These are phyloP conservation scores for Mallotus nudiflorus DNA, from an alignment of 345 rosid genomes.

Conservation along the genomic window DNA sequence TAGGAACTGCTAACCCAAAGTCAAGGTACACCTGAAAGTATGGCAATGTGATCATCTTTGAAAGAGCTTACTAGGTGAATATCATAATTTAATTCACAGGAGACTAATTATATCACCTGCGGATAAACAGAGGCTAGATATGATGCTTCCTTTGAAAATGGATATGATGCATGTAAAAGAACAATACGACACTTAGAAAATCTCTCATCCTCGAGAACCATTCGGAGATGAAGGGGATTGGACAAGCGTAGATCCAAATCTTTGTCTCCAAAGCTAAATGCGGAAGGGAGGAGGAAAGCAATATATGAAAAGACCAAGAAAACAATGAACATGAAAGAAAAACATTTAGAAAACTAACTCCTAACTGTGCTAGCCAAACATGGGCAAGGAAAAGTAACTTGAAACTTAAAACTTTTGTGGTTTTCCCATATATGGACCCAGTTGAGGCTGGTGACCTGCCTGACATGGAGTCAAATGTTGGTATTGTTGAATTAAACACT, in stretches of 20 bases:
- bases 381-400: conserved; percentile 17
- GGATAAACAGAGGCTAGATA: conserved; percentile 79
- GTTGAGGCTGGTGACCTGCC: conserved; percentile 7
- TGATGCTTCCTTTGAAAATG: conserved; percentile 93
- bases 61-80: not conserved
- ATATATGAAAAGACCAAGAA: not conserved
- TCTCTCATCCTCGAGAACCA: conserved; percentile 72
- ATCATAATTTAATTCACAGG: not conserved
- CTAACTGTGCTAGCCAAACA: conserved; percentile 2
- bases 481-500: conserved; percentile 1
- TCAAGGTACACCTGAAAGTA: conserved; percentile 79
- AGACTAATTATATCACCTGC: conserved; percentile 49
- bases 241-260: conserved; percentile 85
- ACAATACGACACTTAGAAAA: conserved; percentile 69
- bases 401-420: conserved; percentile 1
- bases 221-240: conserved; percentile 87
- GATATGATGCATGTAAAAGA: conserved; percentile 94
- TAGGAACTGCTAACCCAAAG: conserved; percentile 92
- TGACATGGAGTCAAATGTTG: not conserved
- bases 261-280: conserved; percentile 79
- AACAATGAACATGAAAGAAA: not conserved
- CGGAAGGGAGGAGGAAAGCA: conserved; percentile 9
- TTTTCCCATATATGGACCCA: conserved; percentile 6
- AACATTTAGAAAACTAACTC: not conserved
- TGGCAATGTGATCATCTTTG: conserved; percentile 20